Evolutionary conservation across 2,329 filamentous ascomycete species (phyloP), one percentile per base, ranked within the genome.

Genomic region (Xylariomycetidae sp.): DNA sequence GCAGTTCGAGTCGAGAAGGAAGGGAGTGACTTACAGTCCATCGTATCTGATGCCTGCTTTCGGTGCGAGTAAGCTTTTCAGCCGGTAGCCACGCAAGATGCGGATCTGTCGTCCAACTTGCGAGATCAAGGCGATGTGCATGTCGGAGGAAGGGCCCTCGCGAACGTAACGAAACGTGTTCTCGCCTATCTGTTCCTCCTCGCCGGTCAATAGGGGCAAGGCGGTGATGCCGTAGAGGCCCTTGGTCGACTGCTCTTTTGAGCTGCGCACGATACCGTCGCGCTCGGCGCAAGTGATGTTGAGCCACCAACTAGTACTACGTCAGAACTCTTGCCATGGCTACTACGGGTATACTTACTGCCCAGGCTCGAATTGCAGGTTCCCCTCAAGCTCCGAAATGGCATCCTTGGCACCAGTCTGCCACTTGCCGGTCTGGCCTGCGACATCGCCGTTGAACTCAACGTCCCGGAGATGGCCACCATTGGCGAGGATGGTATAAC

Each of bases 41-140:
- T 79, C 74, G 40, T 76, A 78, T 38, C 74, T 59, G 18, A 78
- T 48, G 2, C 74, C 74, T 2, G 60, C 68, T 22, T 50, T 47
- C 1, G 74, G 74, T 4, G 74, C 70, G 36, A 68, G 60, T 2
- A 63, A 58, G 35, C 73, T 76, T 40, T 63, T 63, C 14, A 78
- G 58, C 19, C 52, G 55, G 39, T 69, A 57, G 3, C 73, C 72
- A 29, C 74, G 57, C 16, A 79, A 50, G n/a, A 79, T 57, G 13
- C 71, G 66, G 27, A 76, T 64, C 9, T 61, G 58, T 5, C 59
- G 58, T 12, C 72, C 72, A 16, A 72, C 65, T 28, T 67, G 61
- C 2, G 60, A 61, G 23, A 78, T 57, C 8, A 76, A 53, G 2
- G 63, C 59, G 17, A 68, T 53, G 27, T 68, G 64, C 57, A 74